Base-by-base conservation (phyloP, 2,329 filamentous ascomycete genomes). In the Aspergillus pseudoviridinutans region DNA sequence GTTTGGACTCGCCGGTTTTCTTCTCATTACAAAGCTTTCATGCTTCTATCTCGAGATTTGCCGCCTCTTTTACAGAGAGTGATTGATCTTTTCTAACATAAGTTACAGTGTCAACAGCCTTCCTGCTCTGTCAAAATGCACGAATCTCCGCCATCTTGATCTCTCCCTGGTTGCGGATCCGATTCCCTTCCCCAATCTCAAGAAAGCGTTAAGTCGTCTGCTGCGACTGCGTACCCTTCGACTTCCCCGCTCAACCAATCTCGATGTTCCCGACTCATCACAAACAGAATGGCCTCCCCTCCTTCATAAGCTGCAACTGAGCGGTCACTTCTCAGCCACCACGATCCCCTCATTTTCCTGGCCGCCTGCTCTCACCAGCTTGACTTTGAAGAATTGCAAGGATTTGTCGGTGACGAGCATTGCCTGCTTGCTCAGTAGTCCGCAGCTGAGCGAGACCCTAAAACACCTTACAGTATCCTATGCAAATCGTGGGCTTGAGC, bases 91-190 rank as follows among this genome's bases (percentile, higher is more conserved):
- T 41, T 17, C 28, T 51, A 41, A 32, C 10, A 14, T 14, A 12
- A 8, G 3, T 2, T 32, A 6, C 53, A 78, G 76, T 2, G 70
- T 82, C 53, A 84, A 84, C 59, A 82, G 81, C 65, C 80, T 86
- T 61, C 78, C 83, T 2, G 76, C 81, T 2, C 67, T 87, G 22
- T 78, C 79, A 2, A 86, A 86, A 71, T 85, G 83, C 68, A 61
- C 63, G 5, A 73, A 76, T 0, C 73, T 87, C 4, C 71, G 71
- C 9, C 59, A 74, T 2, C 72, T 87, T 17, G 80, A 86, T 62
- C 71, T 87, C 6, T 78, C 76, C 4, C 75, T 83, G 3, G 79
- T 86, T 6, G 76, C 72, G 12, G 81, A 84, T 56, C 71, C 76
- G 1, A 79, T 85, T 29, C 71, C 71, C 5, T 77, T 84, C 59